Base-by-base conservation (phyloP, 2,329 filamentous ascomycete species). In the Fusarium hainanense region DNA sequence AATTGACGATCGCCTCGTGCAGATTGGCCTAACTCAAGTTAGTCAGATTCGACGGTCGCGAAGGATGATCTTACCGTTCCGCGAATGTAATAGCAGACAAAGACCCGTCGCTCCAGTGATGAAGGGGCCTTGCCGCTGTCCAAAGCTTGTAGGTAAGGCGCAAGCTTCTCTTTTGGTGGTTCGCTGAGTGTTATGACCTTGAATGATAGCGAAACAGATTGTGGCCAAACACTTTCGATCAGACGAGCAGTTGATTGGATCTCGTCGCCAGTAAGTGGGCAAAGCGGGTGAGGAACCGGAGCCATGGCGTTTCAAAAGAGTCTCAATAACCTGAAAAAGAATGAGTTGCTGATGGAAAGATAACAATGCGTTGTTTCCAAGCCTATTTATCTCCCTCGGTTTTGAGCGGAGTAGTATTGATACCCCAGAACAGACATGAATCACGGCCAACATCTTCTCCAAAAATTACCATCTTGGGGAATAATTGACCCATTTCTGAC, bases 141-240 rank as follows among this genome's bases (percentile, higher is more conserved):
- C 3, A 65, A 34, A 0, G 69, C 69, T 9, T 57, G 52, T 6
- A 72, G 46, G 6, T 65, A 70, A 2, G 69, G 66, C 4, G 40
- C 66, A 52, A 72, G 37, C 18, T 58, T 69, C 23, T 61, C 54
- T 11, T 72, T 72, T 2, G 59, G 44, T 21, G 69, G 69, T 21
- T 72, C 69, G 6, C 59, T 69, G 11, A 72, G 56, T 18, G 69
- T 72, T 27, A 72, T 68, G 44, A 68, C 69, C 25, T 72, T 72
- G 10, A 72, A 72, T 4, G 56, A 68, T 40, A 72, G 37, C 4
- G 62, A 61, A 2, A 72, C 50, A 0, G 69, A 72, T 16, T 27
- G 20, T 4, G 69, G 69, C 69, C 69, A 72, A 4, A 57, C 49
- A 1, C 46, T 56, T 25, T 67, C 40, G 4, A 72, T 54, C 27